Evolutionary conservation across 192 early-diverging fungal species (phyloP), one percentile per base, ranked within the genome.

Genomic region (Coemansia sp.): DNA sequence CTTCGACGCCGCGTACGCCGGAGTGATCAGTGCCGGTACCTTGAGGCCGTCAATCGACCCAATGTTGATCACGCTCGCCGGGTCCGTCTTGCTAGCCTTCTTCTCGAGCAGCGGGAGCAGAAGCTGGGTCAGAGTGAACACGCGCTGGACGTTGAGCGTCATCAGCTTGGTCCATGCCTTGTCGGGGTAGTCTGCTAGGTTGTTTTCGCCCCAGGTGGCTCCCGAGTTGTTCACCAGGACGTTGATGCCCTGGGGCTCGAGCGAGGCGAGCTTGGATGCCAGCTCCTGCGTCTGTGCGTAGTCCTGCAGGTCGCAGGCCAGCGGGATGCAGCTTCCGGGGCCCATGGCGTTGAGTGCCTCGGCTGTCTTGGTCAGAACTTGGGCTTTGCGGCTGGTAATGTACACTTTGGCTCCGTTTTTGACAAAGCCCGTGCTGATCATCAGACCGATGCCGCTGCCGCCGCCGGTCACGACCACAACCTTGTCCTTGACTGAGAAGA

Each of bases 401-500:
- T 94, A 97, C 22, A 97, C 95, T 67, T 81, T 88, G 55, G 90
- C 92, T 13, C 94, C 94, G 82, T 90, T 91, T 57, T 82, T 85
- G 25, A 94, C 85, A 45, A 92, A 88, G 18, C 87, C 89, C 50
- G 83, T 56, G 11, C 82, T 64, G 39, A 88, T 82, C 86, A 88
- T 85, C 53, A 70, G 61, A 18, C 66, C 62, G 19, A 71, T 62
- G 30, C 84, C 85, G 27, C 83, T 75, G 27, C 82, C 80, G 56
- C 88, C 89, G 44, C 92, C 92, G 15, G 90, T 94, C 33, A 94
- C 81, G 34, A 94, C 76, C 23, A 87, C 90, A 34, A 90, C 85
- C 71, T 94, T 92, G 77, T 82, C 85, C 61, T 86, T 83, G 56
- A 91, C 85, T 11, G 70, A 81, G 62, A 84, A 88, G 48, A 85